Percentiles rank a stretch among this genome's conserved stretches.
Conservation (phyloP, 2,329 filamentous ascomycete species). For the Aspergillus sp. region DNA sequence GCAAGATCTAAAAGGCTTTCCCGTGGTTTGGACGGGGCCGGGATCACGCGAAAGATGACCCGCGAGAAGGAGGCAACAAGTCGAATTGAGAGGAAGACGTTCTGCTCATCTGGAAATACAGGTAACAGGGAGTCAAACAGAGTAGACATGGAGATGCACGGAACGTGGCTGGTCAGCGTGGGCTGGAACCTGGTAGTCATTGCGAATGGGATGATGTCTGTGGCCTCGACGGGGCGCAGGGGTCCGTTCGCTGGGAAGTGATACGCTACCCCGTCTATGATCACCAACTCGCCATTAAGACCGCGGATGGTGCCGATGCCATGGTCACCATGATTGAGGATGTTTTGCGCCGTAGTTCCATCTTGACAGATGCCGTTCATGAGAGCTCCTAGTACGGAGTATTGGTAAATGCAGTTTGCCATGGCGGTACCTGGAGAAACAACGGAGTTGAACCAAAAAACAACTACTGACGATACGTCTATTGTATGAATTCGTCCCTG, state of each 20-base stretch:
- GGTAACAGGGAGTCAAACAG: conserved; percentile 11
- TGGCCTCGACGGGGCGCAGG: conserved; percentile 23
- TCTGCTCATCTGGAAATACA: conserved; percentile 12
- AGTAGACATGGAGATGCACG: conserved; percentile 2
- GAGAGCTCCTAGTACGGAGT: conserved; percentile 46
- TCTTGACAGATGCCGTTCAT: conserved; percentile 48
- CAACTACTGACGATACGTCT: too few species aligned
- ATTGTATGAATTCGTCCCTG: too few species aligned
- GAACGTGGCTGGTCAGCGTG: conserved; percentile 19
- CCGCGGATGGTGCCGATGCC: conserved; percentile 47
- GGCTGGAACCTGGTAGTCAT: conserved; percentile 34
- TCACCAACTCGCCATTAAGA: conserved; percentile 49
- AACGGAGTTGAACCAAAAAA: too few species aligned
- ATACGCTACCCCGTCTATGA: conserved; percentile 46
- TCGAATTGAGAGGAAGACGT: conserved; percentile 17
- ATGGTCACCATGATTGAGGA: conserved; percentile 44
- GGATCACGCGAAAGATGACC: conserved; percentile 9
- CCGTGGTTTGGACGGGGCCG: conserved; percentile 5
- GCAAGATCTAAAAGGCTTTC: conserved; percentile 19
- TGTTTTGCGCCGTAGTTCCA: conserved; percentile 40
- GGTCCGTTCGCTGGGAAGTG: conserved; percentile 32
- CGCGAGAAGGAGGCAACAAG: conserved; percentile 5
- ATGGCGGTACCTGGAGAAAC: too few species aligned
- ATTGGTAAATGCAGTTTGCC: conserved; percentile 34
- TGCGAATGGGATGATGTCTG: conserved; percentile 46